Evolutionary conservation across 805 yeast genomes (phyloP), one percentile per base, ranked within the genome.

Genomic region (Lipomyces kockii): DNA sequence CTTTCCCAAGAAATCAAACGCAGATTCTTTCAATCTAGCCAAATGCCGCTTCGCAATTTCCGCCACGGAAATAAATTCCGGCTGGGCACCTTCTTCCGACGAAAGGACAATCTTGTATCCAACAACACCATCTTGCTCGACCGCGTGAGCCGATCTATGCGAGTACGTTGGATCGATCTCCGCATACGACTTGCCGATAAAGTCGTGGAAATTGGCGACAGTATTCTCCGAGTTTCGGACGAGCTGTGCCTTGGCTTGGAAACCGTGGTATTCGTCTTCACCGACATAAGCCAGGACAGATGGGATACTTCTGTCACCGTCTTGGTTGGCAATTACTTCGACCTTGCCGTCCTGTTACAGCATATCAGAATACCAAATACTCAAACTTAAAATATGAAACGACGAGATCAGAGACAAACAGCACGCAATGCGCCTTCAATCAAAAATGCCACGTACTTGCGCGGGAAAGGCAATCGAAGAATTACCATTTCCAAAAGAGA

Each of bases 241-340:
- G 76, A 94, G 82, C 82, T 95, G 98, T 65, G 92, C 93, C 74
- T 88, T 82, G 67, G 98, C 99, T 83, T 95, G 98, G 67, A 92
- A 89, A 69, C 99, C 99, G 78, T 95, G 98, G 82, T 91, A 95
- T 83, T 95, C 98, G 78, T 95, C 98, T 65, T 85, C 89, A 69
- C 96, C 97, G 67, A 92, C 92, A 79, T 93, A 95, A 22, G 98
- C 87, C 69, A 95, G 84, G 67, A 90, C 90, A 35, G 98, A 90
- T 70, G 98, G 97, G 78, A 95, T 95, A 68, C 94, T 86, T 83
- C 98, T 91, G 82, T 95, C 98, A 80, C 99, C 99, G 78, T 95
- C 99, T 74, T 96, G 97, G 87, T 95, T 94, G 74, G 99, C 99
- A 79, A 95, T 94, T 73, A 95, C 97, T 78, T 95, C 98, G 71